Conservation (phyloP, 2,329 filamentous ascomycete genomes). For the Arthrobotrys musiformis region DNA sequence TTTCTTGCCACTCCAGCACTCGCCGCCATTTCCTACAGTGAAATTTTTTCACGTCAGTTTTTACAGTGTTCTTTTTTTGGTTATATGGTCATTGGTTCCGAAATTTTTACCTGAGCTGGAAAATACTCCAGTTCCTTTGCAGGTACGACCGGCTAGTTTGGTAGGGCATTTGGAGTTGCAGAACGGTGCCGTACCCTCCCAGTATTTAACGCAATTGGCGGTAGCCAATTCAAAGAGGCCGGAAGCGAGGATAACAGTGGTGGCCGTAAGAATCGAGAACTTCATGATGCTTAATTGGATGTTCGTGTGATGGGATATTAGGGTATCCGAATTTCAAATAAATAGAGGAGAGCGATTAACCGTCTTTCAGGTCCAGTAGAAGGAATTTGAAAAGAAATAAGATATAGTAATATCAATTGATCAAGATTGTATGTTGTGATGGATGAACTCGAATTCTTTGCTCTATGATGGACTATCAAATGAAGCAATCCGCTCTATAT, state of each 20-base stretch:
- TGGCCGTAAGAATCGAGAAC: constrained; percentile 16
- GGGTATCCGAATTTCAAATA: not conserved
- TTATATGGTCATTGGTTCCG: not conserved
- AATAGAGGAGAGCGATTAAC: too few species aligned
- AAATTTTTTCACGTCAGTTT: not conserved
- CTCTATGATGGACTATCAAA: not conserved
- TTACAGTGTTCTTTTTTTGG: not conserved
- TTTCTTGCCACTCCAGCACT: constrained; percentile 26
- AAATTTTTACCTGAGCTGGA: constrained; percentile 25
- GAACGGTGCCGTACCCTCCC: constrained; percentile 48
- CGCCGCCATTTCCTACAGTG: constrained; percentile 15
- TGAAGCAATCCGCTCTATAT: not conserved
- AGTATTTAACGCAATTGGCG: constrained; percentile 29
- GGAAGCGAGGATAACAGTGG: constrained; percentile 17
- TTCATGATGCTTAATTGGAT: constrained; percentile 7
- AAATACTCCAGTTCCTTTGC: constrained; percentile 26
- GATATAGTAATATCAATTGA: too few species aligned
- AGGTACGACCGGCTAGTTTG: constrained; percentile 1
- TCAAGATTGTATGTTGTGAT: too few species aligned
- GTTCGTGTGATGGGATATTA: not conserved
- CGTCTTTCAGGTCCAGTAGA: too few species aligned
- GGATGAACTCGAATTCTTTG: not conserved
- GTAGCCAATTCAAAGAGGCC: constrained; percentile 18
- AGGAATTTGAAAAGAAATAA: too few species aligned
- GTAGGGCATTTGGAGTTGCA: constrained; percentile 33